Base-by-base conservation (phyloP, 2,329 filamentous ascomycete species). In the Colletotrichum spinosum region DNA sequence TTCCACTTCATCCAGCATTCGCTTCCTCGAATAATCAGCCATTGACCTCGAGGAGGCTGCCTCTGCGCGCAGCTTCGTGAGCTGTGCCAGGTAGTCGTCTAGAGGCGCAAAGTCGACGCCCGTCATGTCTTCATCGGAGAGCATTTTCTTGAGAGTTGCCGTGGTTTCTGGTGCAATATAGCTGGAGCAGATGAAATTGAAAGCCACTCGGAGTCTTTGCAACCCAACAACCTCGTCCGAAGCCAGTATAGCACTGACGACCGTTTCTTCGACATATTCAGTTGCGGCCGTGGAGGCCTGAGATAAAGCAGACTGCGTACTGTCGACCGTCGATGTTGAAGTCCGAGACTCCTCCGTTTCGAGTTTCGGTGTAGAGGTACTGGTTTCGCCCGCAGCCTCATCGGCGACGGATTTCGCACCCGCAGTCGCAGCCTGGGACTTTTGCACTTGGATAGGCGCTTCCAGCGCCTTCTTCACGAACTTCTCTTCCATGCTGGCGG, bases 401-500 rank as follows among this genome's bases (percentile, higher is more conserved):
- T 60, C 55, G n/a, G 15, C 12, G 17, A 35, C 34, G 10, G 49
- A 13, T 49, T 55, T 59, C 49, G 25, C 39, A 13, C 41, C 38
- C 12, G 39, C 63, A 5, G 67, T 64, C 45, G 69, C 69, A 54
- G 87, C 81, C 60, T 89, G 85, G 50, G 88, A 84, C 72, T 85
- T 90, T 45, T 94, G 83, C 38, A 87, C 87, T 70, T 92, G 80
- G 48, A 97, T 81, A 0, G 96, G 95, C 5, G 89, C 86, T 70
- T 96, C 92, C 6, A 99, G 81, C 2, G 86, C 86, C 72, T 90
- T 90, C 55, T 84, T 86, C 8, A 99, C 88, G 70, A 97, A 97
- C 46, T 88, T 90, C 51, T 96, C 92, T 74, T 97, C 95, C 84
- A 99, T 86, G 70, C 91, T 97, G 7, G 82, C 79, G 2, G 96